Percentiles rank a stretch among this genome's conserved stretches.
Conservation (phyloP, 768 basidiomycete genomes). For the Pisolithus orientalis region DNA sequence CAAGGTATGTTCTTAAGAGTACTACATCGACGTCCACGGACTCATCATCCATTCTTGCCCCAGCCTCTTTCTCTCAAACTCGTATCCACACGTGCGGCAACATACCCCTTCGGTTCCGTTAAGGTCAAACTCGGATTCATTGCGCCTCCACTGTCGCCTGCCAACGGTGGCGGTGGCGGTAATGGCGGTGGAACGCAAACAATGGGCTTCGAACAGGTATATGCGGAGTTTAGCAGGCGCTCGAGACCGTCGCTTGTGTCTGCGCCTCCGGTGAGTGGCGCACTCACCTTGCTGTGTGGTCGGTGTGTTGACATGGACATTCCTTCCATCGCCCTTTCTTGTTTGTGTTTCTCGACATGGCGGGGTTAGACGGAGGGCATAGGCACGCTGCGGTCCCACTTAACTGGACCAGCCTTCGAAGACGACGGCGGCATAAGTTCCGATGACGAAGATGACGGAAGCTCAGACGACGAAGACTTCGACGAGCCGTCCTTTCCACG, state of each 20-base stretch:
- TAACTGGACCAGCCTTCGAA: conserved; percentile 48
- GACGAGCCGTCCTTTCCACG: conserved; percentile 22
- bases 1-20: conserved; percentile 40
- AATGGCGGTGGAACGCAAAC: conserved; percentile 5
- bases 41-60: background rate
- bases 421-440: conserved; percentile 77
- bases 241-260: conserved; percentile 65
- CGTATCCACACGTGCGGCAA: conserved; percentile 42
- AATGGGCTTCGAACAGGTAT: conserved; percentile 57
- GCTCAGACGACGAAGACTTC: conserved; percentile 29
- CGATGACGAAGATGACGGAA: conserved; percentile 35
- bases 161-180: too few species aligned
- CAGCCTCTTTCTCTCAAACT: conserved; percentile 44
- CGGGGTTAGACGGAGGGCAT: conserved; percentile 69
- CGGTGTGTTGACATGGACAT: background rate
- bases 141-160: conserved; percentile 26
- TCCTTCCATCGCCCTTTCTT: too few species aligned
- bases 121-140: conserved; percentile 60
- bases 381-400: conserved; percentile 70
- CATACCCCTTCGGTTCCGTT: conserved; percentile 45
- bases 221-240: conserved; percentile 54
- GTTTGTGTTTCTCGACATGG: too few species aligned
- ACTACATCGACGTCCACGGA: background rate
- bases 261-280: conserved; percentile 64
- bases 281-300: conserved; percentile 2